Evolutionary conservation across 768 basidiomycete species (phyloP), one percentile per base, ranked within the genome.

Genomic region (Mycena albidolilacea): DNA sequence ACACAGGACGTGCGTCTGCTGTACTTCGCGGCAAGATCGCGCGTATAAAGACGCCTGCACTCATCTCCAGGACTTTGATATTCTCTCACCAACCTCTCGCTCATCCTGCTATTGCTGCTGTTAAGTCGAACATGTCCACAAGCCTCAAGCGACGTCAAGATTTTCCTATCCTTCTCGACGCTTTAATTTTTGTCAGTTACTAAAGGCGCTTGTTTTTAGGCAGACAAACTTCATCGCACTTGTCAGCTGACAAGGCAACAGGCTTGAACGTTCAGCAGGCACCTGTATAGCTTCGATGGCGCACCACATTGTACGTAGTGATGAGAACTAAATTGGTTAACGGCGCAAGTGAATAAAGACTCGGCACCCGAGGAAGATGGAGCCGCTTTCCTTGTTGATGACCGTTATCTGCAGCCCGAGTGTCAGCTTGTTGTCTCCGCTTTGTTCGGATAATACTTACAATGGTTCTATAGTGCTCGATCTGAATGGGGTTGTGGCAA

Each of bases 341-440:
- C 48, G 48, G 48, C 48, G 19, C 19, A 48, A 30, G 30, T 30
- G 30, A 30, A 30, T 30, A 30, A 30, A 30, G 30, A 2, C 48
- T 48, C 48, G 48, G 48, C 14, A 48, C 14, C 48, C 48, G 7
- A 48, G 48, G n/a, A 48, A 48, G 48, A 48, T 2, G 48, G 19
- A 48, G 48, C 48, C 48, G 48, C 48, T 17, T 19, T 48, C 48
- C 48, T 48, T 48, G 48, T 17, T 48, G 48, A 48, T 48, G 48
- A 48, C 48, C 48, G 48, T 48, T 48, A 48, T 48, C 48, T 23
- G 48, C 48, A 48, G 48, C 48, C 48, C 48, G 48, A 48, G 48
- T 48, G 15, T 17, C 15, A 48, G 48, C 48, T 14, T 48, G 48
- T 48, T 48, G 48, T 48, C 48, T 48, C 48, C 48, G 19, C 48